Base-by-base conservation (phyloP, 1,284 basidiomycete species). In the Cryptococcus jaspeensis region DNA sequence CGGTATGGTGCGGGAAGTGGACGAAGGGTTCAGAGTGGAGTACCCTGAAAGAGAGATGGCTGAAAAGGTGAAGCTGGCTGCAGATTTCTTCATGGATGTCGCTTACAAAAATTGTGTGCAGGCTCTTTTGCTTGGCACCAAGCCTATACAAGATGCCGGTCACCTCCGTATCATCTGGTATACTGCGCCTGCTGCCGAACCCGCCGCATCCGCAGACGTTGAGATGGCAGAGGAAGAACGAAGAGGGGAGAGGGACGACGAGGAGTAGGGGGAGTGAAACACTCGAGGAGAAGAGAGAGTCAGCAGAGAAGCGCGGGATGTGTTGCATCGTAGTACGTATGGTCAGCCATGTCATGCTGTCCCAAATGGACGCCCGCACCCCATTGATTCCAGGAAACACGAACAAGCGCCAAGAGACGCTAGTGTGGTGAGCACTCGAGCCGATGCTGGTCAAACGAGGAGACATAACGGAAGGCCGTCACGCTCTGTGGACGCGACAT, bases 11-110 rank as follows among this genome's bases (percentile, higher is more conserved):
- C 62, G 67, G 35, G 52, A 48, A 8, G 59, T 52, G 7, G 57
- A 61, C 25, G 67, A 63, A 9, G 65, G 67, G 11, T 40, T 72
- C 46, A 61, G 68, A 39, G 72, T 76, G 9, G 67, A 64, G 2
- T 78, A 74, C 56, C 67, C 71, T 12, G 66, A 64, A 28, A 62
- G 74, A 42, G 71, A 70, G 50, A 65, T 66, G 59, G 77, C 77
- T 9, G 77, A 78, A 55, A 69, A 70, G 60, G 76, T 77, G 60
- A 62, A 72, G 63, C 16, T 20, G 1, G 3, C 3, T 7, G 11
- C 2, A 9, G 9, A 32, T 32, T 9, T 4, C 9, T 4, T 32
- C 28, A 9, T 32, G 28, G 28, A 32, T 32, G 28, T 32, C 4
- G 28, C 28, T 32, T 9, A 32, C 28, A 32, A 32, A 32, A 32